phyloP scores from a whole-genome alignment of 768 basidiomycete species.

The Lenzites betulinus region DNA sequence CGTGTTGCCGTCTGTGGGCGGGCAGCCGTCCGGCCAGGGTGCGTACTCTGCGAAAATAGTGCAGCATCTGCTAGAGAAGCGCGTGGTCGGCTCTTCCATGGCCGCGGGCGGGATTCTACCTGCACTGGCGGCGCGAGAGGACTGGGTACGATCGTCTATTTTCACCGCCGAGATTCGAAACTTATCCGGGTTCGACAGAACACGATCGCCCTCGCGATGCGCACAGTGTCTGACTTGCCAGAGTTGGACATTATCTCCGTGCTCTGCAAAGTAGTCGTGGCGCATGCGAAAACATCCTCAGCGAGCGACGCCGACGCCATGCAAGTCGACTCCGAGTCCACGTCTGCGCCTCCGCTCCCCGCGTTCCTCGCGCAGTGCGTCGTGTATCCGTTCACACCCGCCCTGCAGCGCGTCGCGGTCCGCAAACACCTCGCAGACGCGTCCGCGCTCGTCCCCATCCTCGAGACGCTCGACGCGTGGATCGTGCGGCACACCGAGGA shows the following conservation, averaged over 20 bases:
- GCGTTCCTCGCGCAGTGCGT: conserved; percentile 42
- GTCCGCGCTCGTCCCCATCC: conserved; percentile 47
- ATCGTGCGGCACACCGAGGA: conserved; percentile 39
- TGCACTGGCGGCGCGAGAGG: conserved; percentile 52
- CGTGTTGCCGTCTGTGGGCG: conserved; percentile 43
- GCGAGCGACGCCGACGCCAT: conserved; percentile 28
- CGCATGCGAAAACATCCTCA: conserved; percentile 34
- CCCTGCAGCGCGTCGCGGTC: conserved; percentile 50
- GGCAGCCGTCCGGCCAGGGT: conserved; percentile 20
- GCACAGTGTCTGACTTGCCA: conserved; percentile 59
- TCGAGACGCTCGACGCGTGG: conserved; percentile 55
- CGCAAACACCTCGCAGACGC: conserved; percentile 51
- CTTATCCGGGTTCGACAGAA: conserved; percentile 19
- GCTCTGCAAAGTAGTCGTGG: conserved; percentile 46
- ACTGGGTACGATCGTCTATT: conserved; percentile 58
- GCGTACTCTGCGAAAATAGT: conserved; percentile 60
- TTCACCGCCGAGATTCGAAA: neutral
- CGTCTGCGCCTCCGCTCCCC: conserved; percentile 37
- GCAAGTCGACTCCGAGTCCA: conserved; percentile 39
- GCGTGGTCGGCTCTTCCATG: conserved; percentile 62
- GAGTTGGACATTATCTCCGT: conserved; percentile 63
- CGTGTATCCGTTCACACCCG: conserved; percentile 42
- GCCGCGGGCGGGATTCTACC: conserved; percentile 58
- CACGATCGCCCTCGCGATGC: conserved; percentile 51
- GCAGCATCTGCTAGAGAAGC: conserved; percentile 55